Percentiles rank a stretch among this genome's conserved stretches.
phyloP scores from a whole-genome alignment of 2,329 filamentous ascomycete genomes.

The Neocatenulostroma microsporum region DNA sequence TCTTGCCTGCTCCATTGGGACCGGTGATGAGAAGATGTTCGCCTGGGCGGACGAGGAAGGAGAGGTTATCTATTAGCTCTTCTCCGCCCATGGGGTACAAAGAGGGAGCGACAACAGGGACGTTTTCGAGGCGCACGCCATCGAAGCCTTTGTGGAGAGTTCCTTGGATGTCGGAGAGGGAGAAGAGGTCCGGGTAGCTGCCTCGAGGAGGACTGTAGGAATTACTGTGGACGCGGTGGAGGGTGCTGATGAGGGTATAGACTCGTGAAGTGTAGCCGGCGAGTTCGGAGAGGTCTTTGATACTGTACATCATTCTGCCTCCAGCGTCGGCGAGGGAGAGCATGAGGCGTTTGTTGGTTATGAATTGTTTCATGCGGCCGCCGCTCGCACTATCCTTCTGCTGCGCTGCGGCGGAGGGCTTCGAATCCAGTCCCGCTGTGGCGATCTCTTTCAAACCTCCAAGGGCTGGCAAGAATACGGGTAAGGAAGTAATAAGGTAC shows the following conservation, averaged over 20 bases:
- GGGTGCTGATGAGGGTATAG: conserved; percentile 87
- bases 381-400: conserved; percentile 29
- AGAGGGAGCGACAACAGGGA: conserved; percentile 82
- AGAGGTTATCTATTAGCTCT: conserved; percentile 79
- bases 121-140: conserved; percentile 84
- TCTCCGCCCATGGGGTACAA: conserved; percentile 87
- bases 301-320: conserved; percentile 98
- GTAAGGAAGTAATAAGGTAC: conserved; percentile 85
- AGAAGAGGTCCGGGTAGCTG: conserved; percentile 70
- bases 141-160: conserved; percentile 94
- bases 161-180: conserved; percentile 82
- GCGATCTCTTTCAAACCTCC: conserved; percentile 58
- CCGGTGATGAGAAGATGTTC: conserved; percentile 94
- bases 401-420: conserved; percentile 23
- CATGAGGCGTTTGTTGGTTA: conserved; percentile 98
- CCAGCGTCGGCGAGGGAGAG: conserved; percentile 92
- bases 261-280: conserved; percentile 94
- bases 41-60: conserved; percentile 79
- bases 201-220: conserved; percentile 68
- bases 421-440: conserved; percentile 42
- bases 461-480: conserved; percentile 91
- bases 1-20: conserved; percentile 91
- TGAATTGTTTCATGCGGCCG: conserved; percentile 94
- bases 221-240: conserved; percentile 86
- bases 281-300: conserved; percentile 93